Percentiles rank a stretch among this genome's conserved stretches.
Evolutionary conservation across 495 filamentous ascomycete genomes (phyloP).

Genomic region (Lophium mytilinum): DNA sequence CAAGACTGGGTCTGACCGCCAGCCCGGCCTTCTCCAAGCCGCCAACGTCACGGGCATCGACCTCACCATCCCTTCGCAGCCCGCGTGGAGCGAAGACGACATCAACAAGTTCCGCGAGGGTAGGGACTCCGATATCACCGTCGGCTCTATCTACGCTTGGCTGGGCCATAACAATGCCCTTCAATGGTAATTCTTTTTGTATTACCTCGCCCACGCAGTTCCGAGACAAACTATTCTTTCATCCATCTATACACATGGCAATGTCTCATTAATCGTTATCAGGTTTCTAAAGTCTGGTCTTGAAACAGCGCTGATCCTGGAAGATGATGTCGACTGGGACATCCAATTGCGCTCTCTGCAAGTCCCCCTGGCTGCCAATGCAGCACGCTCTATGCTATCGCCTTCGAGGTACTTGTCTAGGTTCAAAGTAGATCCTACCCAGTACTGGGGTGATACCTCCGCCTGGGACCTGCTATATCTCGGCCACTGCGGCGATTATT

Average conservation of each 20-base stretch:
- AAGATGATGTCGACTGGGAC: constrained; percentile 45
- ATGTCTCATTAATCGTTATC: background rate
- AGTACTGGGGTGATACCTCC: constrained; percentile 30
- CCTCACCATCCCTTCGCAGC: constrained; percentile 31
- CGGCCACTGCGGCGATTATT: constrained; percentile 38
- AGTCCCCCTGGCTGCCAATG: constrained; percentile 27
- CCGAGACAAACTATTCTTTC: no score
- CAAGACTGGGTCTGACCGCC: constrained; percentile 20
- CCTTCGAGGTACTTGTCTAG: constrained; percentile 7
- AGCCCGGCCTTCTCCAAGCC: constrained; percentile 26
- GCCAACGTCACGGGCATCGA: constrained; percentile 33
- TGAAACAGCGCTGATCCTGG: constrained; percentile 40
- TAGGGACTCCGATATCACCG: constrained; percentile 18
- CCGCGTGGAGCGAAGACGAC: constrained; percentile 31
- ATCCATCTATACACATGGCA: background rate
- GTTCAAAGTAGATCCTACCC: background rate
- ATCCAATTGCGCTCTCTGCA: constrained; percentile 32
- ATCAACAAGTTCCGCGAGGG: constrained; percentile 16
- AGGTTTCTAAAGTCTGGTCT: constrained; percentile 37
- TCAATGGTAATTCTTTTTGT: constrained; percentile 17
- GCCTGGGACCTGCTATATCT: constrained; percentile 39
- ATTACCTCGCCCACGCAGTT: no score
- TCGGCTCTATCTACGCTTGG: constrained; percentile 30
- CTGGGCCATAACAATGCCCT: constrained; percentile 32
- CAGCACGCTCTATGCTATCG: constrained; percentile 19